These are phyloP conservation scores for Scleromitrula shiraiana DNA, from an alignment of 2,329 filamentous ascomycete species.

Conservation along the genomic window DNA sequence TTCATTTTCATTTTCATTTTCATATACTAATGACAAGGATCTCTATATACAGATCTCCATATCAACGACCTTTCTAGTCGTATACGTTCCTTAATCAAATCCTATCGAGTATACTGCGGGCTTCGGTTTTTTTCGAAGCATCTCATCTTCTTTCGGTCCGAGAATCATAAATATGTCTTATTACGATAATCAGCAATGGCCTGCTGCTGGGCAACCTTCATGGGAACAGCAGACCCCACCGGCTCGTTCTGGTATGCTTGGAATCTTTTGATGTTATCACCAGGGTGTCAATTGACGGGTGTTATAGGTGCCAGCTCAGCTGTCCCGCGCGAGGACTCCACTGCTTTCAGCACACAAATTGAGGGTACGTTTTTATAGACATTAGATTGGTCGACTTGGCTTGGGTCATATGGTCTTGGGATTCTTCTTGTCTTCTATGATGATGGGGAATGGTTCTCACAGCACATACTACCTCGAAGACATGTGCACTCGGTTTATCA, in stretches of 20 bases:
- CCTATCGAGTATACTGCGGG: constrained; percentile 25
- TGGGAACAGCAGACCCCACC: constrained; percentile 69
- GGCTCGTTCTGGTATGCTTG: constrained; percentile 58
- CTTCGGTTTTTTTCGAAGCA: constrained; percentile 28
- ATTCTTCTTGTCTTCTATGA: too few relatives aligned
- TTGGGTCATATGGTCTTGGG: neutral
- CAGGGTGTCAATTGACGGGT: constrained; percentile 22
- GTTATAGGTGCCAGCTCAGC: constrained; percentile 64
- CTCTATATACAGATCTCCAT: constrained; percentile 7
- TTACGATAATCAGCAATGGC: constrained; percentile 61
- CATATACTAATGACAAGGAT: constrained; percentile 3
- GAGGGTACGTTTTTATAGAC: constrained; percentile 59
- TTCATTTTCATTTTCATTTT: too few relatives aligned
- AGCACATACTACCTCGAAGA: neutral
- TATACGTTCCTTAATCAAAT: constrained; percentile 29
- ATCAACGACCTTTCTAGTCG: constrained; percentile 22
- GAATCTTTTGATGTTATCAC: constrained; percentile 1
- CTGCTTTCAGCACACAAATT: constrained; percentile 79
- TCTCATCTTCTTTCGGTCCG: constrained; percentile 21
- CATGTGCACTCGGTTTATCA: neutral
- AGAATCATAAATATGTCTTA: constrained; percentile 47
- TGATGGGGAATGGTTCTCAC: too few relatives aligned
- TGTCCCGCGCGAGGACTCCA: constrained; percentile 63
- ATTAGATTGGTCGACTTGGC: neutral
- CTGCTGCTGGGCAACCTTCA: constrained; percentile 48